These are phyloP conservation scores for Ganoderma sinense DNA, from an alignment of 1,284 basidiomycete species.

Conservation along the genomic window DNA sequence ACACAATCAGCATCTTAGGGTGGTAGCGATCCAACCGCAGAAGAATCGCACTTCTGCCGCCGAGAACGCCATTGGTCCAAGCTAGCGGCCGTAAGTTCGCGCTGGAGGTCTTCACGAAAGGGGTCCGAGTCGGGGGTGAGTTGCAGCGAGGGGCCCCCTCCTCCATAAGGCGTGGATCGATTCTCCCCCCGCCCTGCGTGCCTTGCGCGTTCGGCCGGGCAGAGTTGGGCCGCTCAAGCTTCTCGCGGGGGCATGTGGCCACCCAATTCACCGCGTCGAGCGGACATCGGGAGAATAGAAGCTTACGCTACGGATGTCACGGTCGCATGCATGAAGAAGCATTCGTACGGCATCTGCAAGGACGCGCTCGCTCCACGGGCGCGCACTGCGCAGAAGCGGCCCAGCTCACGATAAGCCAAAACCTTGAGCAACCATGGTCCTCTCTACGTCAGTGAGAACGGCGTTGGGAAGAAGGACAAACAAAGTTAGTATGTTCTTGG, in stretches of 20 bases:
- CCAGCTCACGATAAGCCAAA: neutral
- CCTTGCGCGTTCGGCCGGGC: neutral
- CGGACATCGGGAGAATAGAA: neutral
- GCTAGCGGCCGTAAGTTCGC: neutral
- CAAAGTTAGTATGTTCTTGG: neutral
- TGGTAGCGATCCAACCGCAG: neutral
- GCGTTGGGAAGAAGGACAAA: neutral
- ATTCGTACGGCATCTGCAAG: neutral
- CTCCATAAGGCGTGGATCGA: neutral
- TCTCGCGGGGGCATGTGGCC: neutral
- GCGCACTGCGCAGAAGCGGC: neutral
- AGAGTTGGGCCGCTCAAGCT: conserved; percentile 1
- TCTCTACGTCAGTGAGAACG: neutral
- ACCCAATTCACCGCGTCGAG: neutral
- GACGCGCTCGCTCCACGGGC: neutral
- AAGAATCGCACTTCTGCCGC: conserved; percentile 18
- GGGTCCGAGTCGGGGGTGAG: neutral
- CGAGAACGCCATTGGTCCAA: conserved; percentile 18
- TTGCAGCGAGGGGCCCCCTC: neutral
- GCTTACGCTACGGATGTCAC: neutral
- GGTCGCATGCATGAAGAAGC: conserved; percentile 2
- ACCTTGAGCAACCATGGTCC: neutral
- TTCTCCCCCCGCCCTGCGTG: neutral
- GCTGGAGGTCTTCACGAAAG: neutral
- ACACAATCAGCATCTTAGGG: neutral